Evolutionary conservation across 176 grass and related monocot genomes (phyloP), one percentile per base, ranked within the genome.

Genomic region (Oryza meyeriana): DNA sequence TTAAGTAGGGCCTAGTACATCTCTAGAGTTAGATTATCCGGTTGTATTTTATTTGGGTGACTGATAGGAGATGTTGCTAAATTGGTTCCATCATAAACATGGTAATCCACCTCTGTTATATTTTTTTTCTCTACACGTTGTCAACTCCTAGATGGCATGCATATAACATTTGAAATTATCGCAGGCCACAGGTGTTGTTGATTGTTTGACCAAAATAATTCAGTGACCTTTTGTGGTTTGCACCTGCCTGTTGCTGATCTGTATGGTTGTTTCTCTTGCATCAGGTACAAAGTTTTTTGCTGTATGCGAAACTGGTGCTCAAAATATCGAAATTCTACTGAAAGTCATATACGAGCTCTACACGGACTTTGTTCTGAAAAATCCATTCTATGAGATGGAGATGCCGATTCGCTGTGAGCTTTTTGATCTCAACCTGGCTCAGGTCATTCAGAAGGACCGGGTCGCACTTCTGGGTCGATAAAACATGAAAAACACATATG

Each of bases 381-480:
- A 95, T 61, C 93, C 93, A 0, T 99, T 99, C 84, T 95, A 99
- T 64, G 96, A 99, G 90, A 99, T 99, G 87, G 96, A 99, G 72
- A 99, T 99, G 96, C 96, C 93, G 14, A 99, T 99, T 31, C 85
- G 93, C 27, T 99, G 96, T 42, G 96, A 99, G 72, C 90, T 93
- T 35, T 99, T 99, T 80, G 96, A 99, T 48, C 79, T 95, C 81
- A 95, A 95, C 77, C 72, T 99, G 52, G 87, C 96, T 35, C 92
- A 91, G 28, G 89, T 88, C n/a, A 85, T 99, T 78, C 96, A 99
- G 79, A 99, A 99, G 83, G 96, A 99, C 25, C 87, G 89, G 25
- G 87, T 93, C 39, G 79, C 91, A 0, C 79, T 95, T 70, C 80
- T 99, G 74, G 89, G 92, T 27, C 89, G 93, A 71, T 95, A 77